Evolutionary conservation across 495 filamentous ascomycete genomes (phyloP).

Genomic region (Articulospora tetracladia): DNA sequence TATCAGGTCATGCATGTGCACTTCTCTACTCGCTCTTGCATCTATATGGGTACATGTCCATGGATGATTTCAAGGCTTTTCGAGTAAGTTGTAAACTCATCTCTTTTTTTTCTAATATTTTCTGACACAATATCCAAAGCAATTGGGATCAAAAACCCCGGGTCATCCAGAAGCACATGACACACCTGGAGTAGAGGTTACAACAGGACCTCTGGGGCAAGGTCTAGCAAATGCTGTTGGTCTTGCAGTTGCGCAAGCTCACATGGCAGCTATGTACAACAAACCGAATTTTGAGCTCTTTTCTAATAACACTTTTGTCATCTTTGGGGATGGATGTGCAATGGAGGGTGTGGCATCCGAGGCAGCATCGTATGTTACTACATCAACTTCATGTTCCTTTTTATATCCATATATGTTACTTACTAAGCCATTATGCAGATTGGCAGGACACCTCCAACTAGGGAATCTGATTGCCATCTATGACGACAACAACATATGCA

Average conservation of each 20-base stretch:
- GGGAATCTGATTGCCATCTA: slow-evolving; percentile 54
- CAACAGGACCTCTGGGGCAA: slow-evolving; percentile 58
- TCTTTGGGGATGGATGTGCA: slow-evolving; percentile 56
- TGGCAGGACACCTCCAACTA: slow-evolving; percentile 51
- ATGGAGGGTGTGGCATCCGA: slow-evolving; percentile 59
- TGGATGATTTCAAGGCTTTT: slow-evolving; percentile 60
- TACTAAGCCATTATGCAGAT: too few species aligned
- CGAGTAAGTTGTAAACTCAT: slow-evolving; percentile 51
- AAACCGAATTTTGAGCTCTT: slow-evolving; percentile 44
- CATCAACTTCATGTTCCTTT: too few species aligned
- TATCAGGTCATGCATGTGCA: slow-evolving; percentile 49
- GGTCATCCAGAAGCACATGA: slow-evolving; percentile 59
- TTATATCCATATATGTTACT: too few species aligned
- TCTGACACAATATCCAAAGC: too few species aligned
- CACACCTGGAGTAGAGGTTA: slow-evolving; percentile 57
- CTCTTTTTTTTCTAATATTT: too few species aligned
- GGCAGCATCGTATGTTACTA: slow-evolving; percentile 32
- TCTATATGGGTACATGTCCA: slow-evolving; percentile 52
- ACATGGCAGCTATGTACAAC: slow-evolving; percentile 52
- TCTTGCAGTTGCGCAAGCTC: slow-evolving; percentile 54
- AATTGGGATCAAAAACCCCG: slow-evolving; percentile 46
- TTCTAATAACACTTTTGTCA: slow-evolving; percentile 48
- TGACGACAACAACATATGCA: slow-evolving; percentile 59
- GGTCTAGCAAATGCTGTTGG: slow-evolving; percentile 59
- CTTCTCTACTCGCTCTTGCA: slow-evolving; percentile 58